Base-by-base conservation (phyloP, 2,329 filamentous ascomycete genomes). In the Colletotrichum horii region DNA sequence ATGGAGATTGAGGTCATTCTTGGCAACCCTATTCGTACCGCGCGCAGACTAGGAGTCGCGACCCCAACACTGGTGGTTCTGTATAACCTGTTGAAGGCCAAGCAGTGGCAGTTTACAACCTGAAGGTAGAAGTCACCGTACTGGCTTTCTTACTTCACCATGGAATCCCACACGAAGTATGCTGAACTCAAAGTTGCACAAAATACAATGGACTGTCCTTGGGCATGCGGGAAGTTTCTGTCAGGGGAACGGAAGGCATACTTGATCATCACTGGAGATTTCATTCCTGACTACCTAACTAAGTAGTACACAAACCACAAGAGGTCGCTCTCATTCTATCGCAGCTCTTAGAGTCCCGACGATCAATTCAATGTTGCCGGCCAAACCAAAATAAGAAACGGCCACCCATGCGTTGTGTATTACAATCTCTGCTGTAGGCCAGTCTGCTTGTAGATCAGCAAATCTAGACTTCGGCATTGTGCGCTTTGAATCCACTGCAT, bases 281-380 rank as follows among this genome's bases (percentile, higher is more conserved):
- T n/a, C 0, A 52, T 52, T 52, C 1, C 11, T 52, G 3, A 22
- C 43, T 14, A 52, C 6, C 1, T 22, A 14, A 1, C 6, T 52
- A 52, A 14, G 11, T 22, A 52, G 4, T 52, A 4, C n/a, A 52
- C 11, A 52, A 52, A 52, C n/a, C 6, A 22, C 6, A n/a, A 14
- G n/a, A 22, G n/a, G 12, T 8, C 2, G 38, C 11, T 14, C 43
- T 48, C 43, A 48, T 48, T 48, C 6, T 12, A 6, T 48, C 22
- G n/a, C 0, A 48, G 43, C 2, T 8, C 43, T 7, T 6, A 22
- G 3, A 48, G 43, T 0, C 0, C n/a, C n/a, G 11, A 7, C 11
- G 2, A 48, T 4, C 0, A 0, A 48, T 14, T 8, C 11, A 4
- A 3, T 8, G 6, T 14, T 48, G n/a, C 2, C 43, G 11, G 11